These are phyloP conservation scores for Yamadazyma philogaea DNA, from an alignment of 805 yeast species.

Conservation along the genomic window DNA sequence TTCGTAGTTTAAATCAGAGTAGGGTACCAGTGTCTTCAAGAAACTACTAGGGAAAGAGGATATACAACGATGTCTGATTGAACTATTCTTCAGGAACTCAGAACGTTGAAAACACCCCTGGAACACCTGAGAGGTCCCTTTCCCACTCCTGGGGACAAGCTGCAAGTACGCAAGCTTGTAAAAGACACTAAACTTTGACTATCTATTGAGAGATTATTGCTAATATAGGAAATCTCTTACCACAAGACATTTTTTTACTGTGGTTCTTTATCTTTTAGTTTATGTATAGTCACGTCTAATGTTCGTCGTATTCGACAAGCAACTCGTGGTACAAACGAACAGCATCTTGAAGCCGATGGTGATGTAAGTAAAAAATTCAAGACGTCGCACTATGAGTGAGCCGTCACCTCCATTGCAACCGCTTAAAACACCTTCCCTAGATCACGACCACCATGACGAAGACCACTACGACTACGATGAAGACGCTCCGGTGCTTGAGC, in stretches of 20 bases:
- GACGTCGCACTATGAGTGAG: background rate
- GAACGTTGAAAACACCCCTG: no score
- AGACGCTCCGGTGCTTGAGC: background rate
- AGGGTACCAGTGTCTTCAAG: no score
- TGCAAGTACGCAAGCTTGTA: no score
- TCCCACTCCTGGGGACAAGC: no score
- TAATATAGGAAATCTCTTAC: slow-evolving; percentile 25
- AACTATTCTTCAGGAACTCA: no score
- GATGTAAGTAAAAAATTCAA: background rate
- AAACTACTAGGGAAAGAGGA: no score
- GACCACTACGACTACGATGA: background rate
- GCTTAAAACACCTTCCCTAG: background rate
- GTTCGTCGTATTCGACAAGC: background rate
- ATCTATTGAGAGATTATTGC: slow-evolving; percentile 26
- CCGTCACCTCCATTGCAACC: background rate
- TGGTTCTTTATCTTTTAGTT: slow-evolving; percentile 24
- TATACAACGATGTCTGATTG: no score
- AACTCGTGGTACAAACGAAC: background rate
- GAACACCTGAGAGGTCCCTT: no score
- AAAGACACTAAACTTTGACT: slow-evolving; percentile 24
- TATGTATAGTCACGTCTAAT: background rate
- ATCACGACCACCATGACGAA: background rate
- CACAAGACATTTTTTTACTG: slow-evolving; percentile 38
- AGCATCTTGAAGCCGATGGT: background rate
- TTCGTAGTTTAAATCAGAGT: no score